Evolutionary conservation across 495 filamentous ascomycete species (phyloP).

Genomic region (Penicillium cataractarum): DNA sequence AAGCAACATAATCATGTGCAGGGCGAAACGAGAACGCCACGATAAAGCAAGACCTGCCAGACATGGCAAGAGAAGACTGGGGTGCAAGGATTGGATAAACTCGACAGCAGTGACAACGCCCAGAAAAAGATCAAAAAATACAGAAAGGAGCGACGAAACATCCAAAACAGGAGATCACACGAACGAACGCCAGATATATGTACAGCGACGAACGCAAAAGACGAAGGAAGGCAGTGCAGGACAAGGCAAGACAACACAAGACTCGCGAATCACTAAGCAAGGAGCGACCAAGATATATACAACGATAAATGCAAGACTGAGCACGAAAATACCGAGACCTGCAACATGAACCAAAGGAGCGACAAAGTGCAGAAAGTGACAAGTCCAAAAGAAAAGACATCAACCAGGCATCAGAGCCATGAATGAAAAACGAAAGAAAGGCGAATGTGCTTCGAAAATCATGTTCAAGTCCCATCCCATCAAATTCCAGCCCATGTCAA

Average conservation of each 20-base stretch:
- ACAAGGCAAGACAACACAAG: background rate
- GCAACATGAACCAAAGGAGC: background rate
- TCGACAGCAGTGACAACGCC: background rate
- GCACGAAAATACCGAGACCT: background rate
- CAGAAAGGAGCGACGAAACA: background rate
- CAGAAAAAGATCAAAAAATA: background rate
- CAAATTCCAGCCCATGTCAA: background rate
- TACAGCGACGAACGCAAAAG: too few relatives aligned
- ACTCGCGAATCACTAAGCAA: background rate
- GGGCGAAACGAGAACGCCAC: background rate
- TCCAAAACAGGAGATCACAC: background rate
- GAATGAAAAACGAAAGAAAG: background rate
- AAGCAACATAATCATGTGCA: background rate
- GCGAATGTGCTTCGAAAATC: background rate
- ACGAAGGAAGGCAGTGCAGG: too few relatives aligned
- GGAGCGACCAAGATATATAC: background rate
- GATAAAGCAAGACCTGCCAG: background rate
- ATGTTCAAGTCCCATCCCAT: background rate
- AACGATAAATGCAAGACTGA: background rate
- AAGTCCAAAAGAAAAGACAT: background rate
- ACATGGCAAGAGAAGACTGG: background rate
- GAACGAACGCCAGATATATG: background rate
- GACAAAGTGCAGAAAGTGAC: background rate
- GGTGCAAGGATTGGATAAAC: background rate
- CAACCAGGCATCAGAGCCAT: background rate